Evolutionary conservation across 345 rosid genomes (phyloP).

Genomic region (Lumnitzera racemosa): DNA sequence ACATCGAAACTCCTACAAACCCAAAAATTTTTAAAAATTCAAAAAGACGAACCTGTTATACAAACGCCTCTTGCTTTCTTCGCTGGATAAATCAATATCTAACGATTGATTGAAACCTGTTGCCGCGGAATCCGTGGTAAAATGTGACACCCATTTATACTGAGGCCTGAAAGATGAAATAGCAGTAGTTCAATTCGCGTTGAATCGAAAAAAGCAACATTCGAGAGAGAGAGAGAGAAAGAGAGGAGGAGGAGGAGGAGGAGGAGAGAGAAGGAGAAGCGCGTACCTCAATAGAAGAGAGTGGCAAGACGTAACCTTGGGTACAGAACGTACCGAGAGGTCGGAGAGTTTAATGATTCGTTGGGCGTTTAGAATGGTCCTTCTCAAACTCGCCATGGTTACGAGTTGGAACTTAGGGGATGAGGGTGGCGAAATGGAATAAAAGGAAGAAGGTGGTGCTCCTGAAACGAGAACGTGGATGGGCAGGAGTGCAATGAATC

Average conservation of each 20-base stretch:
- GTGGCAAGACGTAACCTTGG: not conserved
- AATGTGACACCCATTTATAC: slow-evolving; percentile 30
- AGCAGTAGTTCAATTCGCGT: not conserved
- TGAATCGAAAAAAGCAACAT: slow-evolving; percentile 1
- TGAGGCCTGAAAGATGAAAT: slow-evolving; percentile 26
- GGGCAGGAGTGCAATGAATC: too few species aligned
- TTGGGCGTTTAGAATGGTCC: slow-evolving; percentile 30
- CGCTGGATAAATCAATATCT: slow-evolving; percentile 54
- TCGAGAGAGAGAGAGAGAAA: not conserved
- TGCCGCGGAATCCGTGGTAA: slow-evolving; percentile 18
- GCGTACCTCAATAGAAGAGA: slow-evolving; percentile 1
- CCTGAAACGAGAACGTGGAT: too few species aligned
- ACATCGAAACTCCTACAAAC: not conserved
- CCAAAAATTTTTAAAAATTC: not conserved
- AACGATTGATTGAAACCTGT: slow-evolving; percentile 13
- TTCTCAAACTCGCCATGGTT: slow-evolving; percentile 42
- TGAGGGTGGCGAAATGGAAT: too few species aligned
- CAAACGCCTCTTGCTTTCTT: slow-evolving; percentile 66
- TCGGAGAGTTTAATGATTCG: slow-evolving; percentile 36
- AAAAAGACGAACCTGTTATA: slow-evolving; percentile 45
- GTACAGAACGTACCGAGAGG: slow-evolving; percentile 19
- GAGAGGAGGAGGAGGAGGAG: not conserved
- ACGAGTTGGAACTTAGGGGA: too few species aligned
- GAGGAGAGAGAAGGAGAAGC: slow-evolving; percentile 16
- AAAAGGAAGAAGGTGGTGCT: too few species aligned